A percentile compares a stretch with the other conserved stretches of the same genome.
Conservation (phyloP, 2,329 filamentous ascomycete genomes). For the Helminthosporium solani region DNA sequence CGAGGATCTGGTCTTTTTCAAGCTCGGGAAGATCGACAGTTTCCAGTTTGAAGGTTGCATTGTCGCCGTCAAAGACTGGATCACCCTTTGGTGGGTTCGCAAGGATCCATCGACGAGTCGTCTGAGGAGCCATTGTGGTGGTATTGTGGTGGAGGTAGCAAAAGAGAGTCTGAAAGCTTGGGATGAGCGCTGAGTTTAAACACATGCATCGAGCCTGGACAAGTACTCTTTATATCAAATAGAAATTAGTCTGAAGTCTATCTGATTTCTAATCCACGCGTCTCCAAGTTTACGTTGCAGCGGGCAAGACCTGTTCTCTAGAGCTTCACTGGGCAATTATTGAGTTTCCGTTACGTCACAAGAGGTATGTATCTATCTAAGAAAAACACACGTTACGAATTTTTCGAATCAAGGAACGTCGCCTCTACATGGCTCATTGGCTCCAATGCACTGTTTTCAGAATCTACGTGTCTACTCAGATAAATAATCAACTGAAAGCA, state of each 20-base stretch:
- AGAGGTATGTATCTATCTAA: too few relatives aligned
- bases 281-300: neutral
- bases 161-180: neutral
- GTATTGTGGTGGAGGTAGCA: neutral
- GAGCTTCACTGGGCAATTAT: too few relatives aligned
- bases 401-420: too few relatives aligned
- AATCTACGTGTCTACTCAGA: too few relatives aligned
- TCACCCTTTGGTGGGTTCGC: slow-evolving; percentile 42
- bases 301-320: too few relatives aligned
- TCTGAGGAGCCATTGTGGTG: slow-evolving; percentile 29
- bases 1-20: slow-evolving; percentile 45
- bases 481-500: too few relatives aligned
- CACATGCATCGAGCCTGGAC: neutral
- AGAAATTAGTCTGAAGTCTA: neutral
- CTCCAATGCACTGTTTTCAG: too few relatives aligned
- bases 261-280: neutral
- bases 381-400: too few relatives aligned
- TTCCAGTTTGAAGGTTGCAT: slow-evolving; percentile 45
- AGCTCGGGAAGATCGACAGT: slow-evolving; percentile 39
- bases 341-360: too few relatives aligned
- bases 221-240: neutral
- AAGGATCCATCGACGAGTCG: slow-evolving; percentile 49
- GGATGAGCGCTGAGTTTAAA: neutral
- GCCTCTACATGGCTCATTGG: too few relatives aligned
- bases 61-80: slow-evolving; percentile 38